These are phyloP conservation scores for Yarrowia sp. DNA, from an alignment of 805 yeast genomes.

Conservation along the genomic window DNA sequence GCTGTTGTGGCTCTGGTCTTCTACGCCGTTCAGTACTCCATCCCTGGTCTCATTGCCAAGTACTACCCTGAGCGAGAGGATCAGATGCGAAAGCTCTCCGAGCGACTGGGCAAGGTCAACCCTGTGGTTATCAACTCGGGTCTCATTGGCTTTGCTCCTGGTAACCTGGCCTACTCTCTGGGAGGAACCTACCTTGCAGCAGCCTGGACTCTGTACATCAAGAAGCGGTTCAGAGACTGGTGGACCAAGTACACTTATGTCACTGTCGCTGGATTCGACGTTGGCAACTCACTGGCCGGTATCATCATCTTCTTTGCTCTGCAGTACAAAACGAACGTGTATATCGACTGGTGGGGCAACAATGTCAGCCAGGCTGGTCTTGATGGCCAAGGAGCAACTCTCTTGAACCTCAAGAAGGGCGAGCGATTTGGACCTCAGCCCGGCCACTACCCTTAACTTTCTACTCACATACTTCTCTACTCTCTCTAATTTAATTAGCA, in stretches of 20 bases:
- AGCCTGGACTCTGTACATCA: slow-evolving; percentile 47
- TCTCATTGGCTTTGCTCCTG: neutral
- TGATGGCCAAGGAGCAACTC: neutral
- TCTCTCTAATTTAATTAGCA: no score
- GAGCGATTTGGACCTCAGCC: neutral
- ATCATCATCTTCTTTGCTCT: slow-evolving; percentile 46
- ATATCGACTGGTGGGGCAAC: slow-evolving; percentile 53
- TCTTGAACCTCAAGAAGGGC: neutral
- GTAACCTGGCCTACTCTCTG: slow-evolving; percentile 42
- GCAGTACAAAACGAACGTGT: slow-evolving; percentile 37
- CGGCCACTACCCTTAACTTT: neutral
- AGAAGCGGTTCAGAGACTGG: slow-evolving; percentile 46
- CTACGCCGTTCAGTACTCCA: neutral
- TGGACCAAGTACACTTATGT: slow-evolving; percentile 55
- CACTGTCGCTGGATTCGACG: slow-evolving; percentile 47
- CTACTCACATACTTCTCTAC: neutral
- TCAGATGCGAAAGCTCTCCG: neutral
- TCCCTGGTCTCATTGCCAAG: slow-evolving; percentile 29
- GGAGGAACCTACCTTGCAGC: slow-evolving; percentile 45
- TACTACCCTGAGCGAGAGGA: neutral
- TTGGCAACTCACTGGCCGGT: slow-evolving; percentile 51
- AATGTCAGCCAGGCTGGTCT: slow-evolving; percentile 21
- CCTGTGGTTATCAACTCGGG: neutral
- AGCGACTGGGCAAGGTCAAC: neutral
- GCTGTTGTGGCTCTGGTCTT: slow-evolving; percentile 32